Base-by-base conservation (phyloP, 257 asterid species). In the Eucommia ulmoides region DNA sequence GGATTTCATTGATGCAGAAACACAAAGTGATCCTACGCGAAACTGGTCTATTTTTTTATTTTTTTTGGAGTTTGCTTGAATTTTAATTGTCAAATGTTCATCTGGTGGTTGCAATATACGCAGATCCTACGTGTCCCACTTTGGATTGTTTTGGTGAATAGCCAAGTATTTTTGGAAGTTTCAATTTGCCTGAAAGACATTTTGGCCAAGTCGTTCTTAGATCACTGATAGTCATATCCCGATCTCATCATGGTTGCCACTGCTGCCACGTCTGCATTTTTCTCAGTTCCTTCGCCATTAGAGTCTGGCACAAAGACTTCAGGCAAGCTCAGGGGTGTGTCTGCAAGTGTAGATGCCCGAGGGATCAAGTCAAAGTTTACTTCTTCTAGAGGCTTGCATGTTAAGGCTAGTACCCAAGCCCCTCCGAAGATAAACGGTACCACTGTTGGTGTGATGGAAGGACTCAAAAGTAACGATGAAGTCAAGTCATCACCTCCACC, bases 361-460 rank as follows among this genome's bases (percentile, higher is more conserved):
- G 85, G 76, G 45, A 38, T 69, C 8, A 89, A 80, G 65, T 64
- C 82, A 15, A 85, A 78, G 63, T 69, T 89, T 52, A n/a, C 74
- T 22, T 60, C 83, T 46, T 71, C 94, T 7, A 80, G 95, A 54
- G 73, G 59, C 33, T 50, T 86, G 55, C 79, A 73, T 63, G 86
- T 77, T 51, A 83, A 79, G 68, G 88, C 96, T 48, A 79, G 33
- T 59, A 86, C 88, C 6, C 98, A 91, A 64, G 88, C 96, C 18
- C 92, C 87, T 64, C 75, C 93, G 19, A 91, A 81, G 87, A 83
- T 91, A 56, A 91, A 91, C 58, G 98, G 96, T 58, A 76, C 92
- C 23, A 91, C 77, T 69, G 82, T 80, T 41, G 96, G 95, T 22
- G 54, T 78, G n/a, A 50, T 80, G 81, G 88, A 87, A 48, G 82